Percentiles rank a stretch among this genome's conserved stretches.
Conservation (phyloP, 208 protist genomes). For the Leishmania amazonensis region DNA sequence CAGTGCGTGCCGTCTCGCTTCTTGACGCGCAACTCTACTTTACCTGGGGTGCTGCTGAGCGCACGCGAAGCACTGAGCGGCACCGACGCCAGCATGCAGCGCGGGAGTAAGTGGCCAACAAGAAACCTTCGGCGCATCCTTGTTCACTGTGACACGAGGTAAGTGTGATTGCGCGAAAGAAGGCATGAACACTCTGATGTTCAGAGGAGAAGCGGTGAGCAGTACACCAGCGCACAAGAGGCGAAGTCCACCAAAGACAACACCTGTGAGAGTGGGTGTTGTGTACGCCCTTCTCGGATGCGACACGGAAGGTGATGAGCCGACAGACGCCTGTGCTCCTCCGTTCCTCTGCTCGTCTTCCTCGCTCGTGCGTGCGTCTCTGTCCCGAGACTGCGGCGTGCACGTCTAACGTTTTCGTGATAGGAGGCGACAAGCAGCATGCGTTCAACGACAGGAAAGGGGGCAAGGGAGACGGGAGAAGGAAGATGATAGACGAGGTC, state of each 20-base stretch:
- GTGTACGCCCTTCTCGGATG: neutral
- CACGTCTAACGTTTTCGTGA: neutral
- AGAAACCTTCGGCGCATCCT: neutral
- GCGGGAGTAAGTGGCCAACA: neutral
- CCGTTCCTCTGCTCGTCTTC: neutral
- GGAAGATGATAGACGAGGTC: neutral
- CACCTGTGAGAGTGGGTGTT: neutral
- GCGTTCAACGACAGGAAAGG: neutral
- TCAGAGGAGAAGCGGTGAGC: neutral
- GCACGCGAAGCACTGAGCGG: neutral
- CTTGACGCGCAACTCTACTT: slow-evolving; percentile 43
- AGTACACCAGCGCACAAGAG: neutral
- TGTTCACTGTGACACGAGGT: neutral
- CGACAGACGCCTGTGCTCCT: neutral
- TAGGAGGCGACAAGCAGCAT: neutral
- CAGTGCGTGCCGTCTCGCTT: slow-evolving; percentile 32
- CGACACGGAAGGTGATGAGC: neutral
- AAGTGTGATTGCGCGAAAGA: neutral
- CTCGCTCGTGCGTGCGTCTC: neutral
- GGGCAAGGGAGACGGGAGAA: neutral
- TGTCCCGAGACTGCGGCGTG: neutral
- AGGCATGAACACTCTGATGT: neutral
- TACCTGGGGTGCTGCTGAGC: slow-evolving; percentile 31
- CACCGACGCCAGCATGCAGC: too few species aligned
- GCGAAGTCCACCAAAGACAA: neutral